Conservation (phyloP, 2,329 filamentous ascomycete species). For the Lasiodiplodia sp. region DNA sequence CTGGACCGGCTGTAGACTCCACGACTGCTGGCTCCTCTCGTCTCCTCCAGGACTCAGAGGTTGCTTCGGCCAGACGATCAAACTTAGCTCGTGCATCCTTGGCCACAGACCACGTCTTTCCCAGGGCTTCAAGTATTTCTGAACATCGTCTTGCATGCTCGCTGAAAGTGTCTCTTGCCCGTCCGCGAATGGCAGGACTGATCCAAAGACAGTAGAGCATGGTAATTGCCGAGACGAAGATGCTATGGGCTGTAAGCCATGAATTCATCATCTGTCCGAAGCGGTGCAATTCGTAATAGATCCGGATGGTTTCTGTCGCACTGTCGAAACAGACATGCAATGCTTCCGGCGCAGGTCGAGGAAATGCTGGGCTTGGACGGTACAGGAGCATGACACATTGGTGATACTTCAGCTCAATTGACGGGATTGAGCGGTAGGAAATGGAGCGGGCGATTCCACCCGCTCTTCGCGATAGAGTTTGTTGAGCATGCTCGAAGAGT, state of each 20-base stretch:
- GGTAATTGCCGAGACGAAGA: conserved; percentile 58
- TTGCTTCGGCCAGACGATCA: conserved; percentile 11
- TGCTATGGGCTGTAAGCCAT: conserved; percentile 58
- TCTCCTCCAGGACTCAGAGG: conserved; percentile 10
- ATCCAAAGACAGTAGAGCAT: conserved; percentile 61
- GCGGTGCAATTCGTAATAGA: conserved; percentile 55
- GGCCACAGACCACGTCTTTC: conserved; percentile 61
- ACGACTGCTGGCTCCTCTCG: neutral
- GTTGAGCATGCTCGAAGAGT: conserved; percentile 6
- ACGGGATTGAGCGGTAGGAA: conserved; percentile 13
- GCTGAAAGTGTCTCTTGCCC: conserved; percentile 51
- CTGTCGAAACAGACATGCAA: conserved; percentile 54
- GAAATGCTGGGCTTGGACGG: conserved; percentile 61
- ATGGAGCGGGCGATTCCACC: neutral
- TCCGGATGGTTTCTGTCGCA: conserved; percentile 50
- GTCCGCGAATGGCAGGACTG: conserved; percentile 50
- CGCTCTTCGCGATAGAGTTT: neutral
- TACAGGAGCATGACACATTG: conserved; percentile 58
- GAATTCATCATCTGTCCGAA: conserved; percentile 56
- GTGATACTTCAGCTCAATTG: conserved; percentile 54
- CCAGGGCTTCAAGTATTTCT: conserved; percentile 59
- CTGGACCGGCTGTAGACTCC: neutral
- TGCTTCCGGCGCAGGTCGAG: conserved; percentile 52
- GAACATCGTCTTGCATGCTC: conserved; percentile 52
- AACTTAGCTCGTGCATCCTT: conserved; percentile 38